These are phyloP conservation scores for Cercospora janseana DNA, from an alignment of 2,329 filamentous ascomycete species.

Conservation along the genomic window DNA sequence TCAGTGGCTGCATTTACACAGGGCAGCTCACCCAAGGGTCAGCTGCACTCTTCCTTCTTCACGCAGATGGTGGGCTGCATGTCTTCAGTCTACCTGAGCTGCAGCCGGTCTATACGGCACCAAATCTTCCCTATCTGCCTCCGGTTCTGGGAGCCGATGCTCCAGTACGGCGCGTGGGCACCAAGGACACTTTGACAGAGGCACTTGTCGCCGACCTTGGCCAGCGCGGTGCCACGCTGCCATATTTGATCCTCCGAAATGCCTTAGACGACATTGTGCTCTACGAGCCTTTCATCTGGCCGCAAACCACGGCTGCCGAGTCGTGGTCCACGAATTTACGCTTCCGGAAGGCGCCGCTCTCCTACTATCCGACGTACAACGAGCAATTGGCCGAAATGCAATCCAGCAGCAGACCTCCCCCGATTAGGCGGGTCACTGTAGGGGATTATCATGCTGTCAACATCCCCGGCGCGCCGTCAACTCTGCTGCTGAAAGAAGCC, in stretches of 20 bases:
- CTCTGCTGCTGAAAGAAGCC: conserved; percentile 78
- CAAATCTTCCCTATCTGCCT: conserved; percentile 75
- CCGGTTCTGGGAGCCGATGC: conserved; percentile 72
- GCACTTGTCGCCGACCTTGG: conserved; percentile 82
- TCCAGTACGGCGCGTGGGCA: conserved; percentile 65
- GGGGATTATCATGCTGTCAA: conserved; percentile 79
- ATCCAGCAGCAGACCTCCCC: conserved; percentile 44
- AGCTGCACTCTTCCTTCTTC: conserved; percentile 74
- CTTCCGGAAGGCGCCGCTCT: conserved; percentile 74
- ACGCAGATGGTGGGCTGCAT: conserved; percentile 66
- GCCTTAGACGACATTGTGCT: conserved; percentile 78
- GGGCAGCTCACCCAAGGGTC: conserved; percentile 55
- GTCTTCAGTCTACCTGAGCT: conserved; percentile 75
- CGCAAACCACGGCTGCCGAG: conserved; percentile 1
- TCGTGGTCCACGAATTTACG: conserved; percentile 59
- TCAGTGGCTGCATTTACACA: conserved; percentile 79
- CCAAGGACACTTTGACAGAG: conserved; percentile 72
- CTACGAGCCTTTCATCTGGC: conserved; percentile 72
- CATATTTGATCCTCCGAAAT: conserved; percentile 80
- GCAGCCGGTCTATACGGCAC: conserved; percentile 69
- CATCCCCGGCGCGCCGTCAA: conserved; percentile 73
- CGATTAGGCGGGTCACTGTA: conserved; percentile 63
- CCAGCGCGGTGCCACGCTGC: conserved; percentile 65
- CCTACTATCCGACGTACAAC: conserved; percentile 60
- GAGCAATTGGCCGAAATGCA: conserved; percentile 50